Percentiles rank a stretch among this genome's conserved stretches.
Conservation (phyloP, 495 filamentous ascomycete genomes). For the Penicillium egyptiacum region DNA sequence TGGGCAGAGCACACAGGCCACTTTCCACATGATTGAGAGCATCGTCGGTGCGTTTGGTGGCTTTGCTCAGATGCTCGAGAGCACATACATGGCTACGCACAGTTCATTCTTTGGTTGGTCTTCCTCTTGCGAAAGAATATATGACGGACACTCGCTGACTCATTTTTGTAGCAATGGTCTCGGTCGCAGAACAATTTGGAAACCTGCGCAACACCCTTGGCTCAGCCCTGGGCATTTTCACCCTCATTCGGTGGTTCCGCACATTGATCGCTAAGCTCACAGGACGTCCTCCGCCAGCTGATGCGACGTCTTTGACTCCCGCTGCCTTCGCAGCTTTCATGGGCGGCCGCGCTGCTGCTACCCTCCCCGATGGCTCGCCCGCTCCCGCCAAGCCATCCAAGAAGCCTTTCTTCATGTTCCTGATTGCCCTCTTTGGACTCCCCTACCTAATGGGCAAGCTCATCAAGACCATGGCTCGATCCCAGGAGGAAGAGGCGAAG, state of each 20-base stretch:
- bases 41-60: constrained; percentile 96
- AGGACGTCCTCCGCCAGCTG: constrained; percentile 85
- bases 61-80: constrained; percentile 99
- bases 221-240: constrained; percentile 92
- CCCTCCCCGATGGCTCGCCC: constrained; percentile 56
- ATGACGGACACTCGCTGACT: constrained; percentile 13
- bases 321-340: constrained; percentile 87
- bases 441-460: constrained; percentile 95
- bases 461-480: constrained; percentile 77
- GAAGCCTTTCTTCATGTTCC: constrained; percentile 95
- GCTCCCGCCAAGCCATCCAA: constrained; percentile 72
- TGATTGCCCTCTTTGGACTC: constrained; percentile 89
- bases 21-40: constrained; percentile 98
- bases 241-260: constrained; percentile 88
- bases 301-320: constrained; percentile 81
- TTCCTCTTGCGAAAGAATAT: background rate
- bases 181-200: constrained; percentile 95
- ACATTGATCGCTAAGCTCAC: constrained; percentile 90
- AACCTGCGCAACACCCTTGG: constrained; percentile 93
- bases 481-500: constrained; percentile 76
- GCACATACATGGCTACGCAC: constrained; percentile 99
- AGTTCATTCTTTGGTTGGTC: constrained; percentile 88
- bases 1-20: constrained; percentile 89
- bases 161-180: constrained; percentile 79
- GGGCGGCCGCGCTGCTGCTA: constrained; percentile 41